A percentile compares a stretch with the other conserved stretches of the same genome.
Conservation (phyloP, 2,329 filamentous ascomycete genomes). For the Sporothrix curviconia region DNA sequence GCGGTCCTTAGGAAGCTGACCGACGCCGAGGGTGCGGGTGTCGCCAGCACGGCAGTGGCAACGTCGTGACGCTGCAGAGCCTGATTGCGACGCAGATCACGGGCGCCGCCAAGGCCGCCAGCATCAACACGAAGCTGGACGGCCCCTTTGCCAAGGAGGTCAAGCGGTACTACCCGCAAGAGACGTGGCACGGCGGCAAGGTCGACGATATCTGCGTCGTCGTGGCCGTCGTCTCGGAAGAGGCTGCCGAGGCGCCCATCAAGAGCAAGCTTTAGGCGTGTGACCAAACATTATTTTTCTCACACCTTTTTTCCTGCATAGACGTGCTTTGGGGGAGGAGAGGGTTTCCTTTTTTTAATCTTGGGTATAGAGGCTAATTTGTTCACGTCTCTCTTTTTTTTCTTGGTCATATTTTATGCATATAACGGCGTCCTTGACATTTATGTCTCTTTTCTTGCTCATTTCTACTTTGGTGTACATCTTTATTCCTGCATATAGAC, state of each 20-base stretch:
- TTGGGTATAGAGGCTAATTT: too few species aligned
- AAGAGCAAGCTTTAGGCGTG: constrained; percentile 21
- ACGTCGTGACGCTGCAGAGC: constrained; percentile 58
- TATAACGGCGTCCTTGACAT: not conserved
- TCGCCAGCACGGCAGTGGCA: constrained; percentile 25
- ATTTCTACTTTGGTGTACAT: not conserved
- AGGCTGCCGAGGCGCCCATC: constrained; percentile 31
- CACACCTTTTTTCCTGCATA: too few species aligned
- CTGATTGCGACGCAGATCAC: constrained; percentile 73
- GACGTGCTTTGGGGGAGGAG: too few species aligned
- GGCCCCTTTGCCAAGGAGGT: constrained; percentile 95
- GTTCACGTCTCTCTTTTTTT: too few species aligned
- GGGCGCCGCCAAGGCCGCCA: constrained; percentile 75
- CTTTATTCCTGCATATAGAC: not conserved
- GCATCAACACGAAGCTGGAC: constrained; percentile 72
- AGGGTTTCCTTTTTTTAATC: not conserved
- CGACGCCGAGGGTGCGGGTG: constrained; percentile 25
- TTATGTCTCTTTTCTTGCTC: not conserved
- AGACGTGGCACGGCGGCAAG: constrained; percentile 87
- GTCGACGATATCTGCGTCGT: constrained; percentile 92
- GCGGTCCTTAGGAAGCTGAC: constrained; percentile 38
- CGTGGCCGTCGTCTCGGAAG: constrained; percentile 68
- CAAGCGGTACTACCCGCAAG: constrained; percentile 76
- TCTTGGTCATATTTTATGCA: not conserved
- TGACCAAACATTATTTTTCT: too few species aligned